Evolutionary conservation across 108 stramenopile species (phyloP), one percentile per base, ranked within the genome.

Genomic region (Parmales sp.): DNA sequence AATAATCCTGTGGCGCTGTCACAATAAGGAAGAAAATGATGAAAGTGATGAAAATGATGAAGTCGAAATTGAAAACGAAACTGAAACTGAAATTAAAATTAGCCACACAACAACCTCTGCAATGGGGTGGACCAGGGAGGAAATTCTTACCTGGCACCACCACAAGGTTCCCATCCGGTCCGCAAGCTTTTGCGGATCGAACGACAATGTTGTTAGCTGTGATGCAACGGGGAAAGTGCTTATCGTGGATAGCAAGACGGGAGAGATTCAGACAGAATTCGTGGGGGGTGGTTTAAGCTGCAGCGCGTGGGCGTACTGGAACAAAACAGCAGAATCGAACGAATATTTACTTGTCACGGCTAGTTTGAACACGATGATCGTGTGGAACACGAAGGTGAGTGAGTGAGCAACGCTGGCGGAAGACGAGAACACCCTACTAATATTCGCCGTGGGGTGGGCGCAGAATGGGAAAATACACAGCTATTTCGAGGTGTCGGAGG

Each of bases 241-340:
- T 20, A 34, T 60, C 29, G 54, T 60, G 7, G 28, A 60, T 20
- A 34, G 13, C 11, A 16, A 34, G 31, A 34, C 54, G 29, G 11
- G 13, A 16, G 54, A 60, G 0, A 34, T 60, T 11, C 54, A 34
- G 26, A 34, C 36, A 3, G 54, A 60, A 34, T 60, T 60, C 36
- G 13, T 34, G 31, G 54, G 54, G 16, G 54, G 54, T 1, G 54
- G 36, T 5, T 28, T 60, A 7, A 34, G 29, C 54, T 60, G 54
- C 54, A 60, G 54, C 54, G 29, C 54, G 11, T 60, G 54, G 54
- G 36, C 29, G 31, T 60, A 34, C 20, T 60, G 54, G 54, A 43
- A 43, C 8, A 16, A 43, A 11, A 8, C 16, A 43, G 8, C 41
- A 16, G 41, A 8, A 8, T 8, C 16, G 16, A 43, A 8, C 41